Evolutionary conservation across 2,329 filamentous ascomycete species (phyloP).

Genomic region (Diaporthe capsici): DNA sequence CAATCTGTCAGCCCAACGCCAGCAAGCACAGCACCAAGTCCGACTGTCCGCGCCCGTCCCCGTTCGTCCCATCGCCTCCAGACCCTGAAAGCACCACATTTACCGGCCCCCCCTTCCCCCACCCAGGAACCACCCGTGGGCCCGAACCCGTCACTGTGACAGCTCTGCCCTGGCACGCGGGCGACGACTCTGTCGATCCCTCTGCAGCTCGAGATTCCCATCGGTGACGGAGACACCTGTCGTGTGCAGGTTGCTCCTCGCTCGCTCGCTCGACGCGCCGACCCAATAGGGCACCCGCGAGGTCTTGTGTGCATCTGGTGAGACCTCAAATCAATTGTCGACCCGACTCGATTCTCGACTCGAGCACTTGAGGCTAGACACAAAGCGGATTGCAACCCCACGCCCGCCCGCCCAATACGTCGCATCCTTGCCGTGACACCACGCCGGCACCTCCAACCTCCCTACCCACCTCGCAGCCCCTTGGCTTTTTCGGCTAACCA

Average conservation of each 20-base stretch:
- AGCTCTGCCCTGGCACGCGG: constrained; percentile 23
- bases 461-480: constrained; percentile 19
- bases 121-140: constrained; percentile 28
- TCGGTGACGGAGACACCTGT: constrained; percentile 13
- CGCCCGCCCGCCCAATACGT: constrained; percentile 30
- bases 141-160: constrained; percentile 21
- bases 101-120: constrained; percentile 24
- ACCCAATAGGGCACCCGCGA: constrained; percentile 13
- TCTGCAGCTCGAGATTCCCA: constrained; percentile 18
- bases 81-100: constrained; percentile 30
- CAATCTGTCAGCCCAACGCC: neutral
- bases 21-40: neutral
- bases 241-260: constrained; percentile 6
- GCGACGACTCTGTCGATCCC: constrained; percentile 20
- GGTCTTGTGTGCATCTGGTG: constrained; percentile 1
- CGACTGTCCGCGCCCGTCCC: neutral
- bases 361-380: constrained; percentile 26
- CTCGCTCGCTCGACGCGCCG: constrained; percentile 10
- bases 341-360: constrained; percentile 9
- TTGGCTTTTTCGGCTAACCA: constrained; percentile 36
- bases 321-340: constrained; percentile 7
- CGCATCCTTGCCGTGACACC: constrained; percentile 35
- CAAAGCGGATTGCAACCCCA: constrained; percentile 33
- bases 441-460: constrained; percentile 4
- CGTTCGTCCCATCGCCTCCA: constrained; percentile 8